Base-by-base conservation (phyloP, 805 yeast genomes). In the Lipomyces orientalis region DNA sequence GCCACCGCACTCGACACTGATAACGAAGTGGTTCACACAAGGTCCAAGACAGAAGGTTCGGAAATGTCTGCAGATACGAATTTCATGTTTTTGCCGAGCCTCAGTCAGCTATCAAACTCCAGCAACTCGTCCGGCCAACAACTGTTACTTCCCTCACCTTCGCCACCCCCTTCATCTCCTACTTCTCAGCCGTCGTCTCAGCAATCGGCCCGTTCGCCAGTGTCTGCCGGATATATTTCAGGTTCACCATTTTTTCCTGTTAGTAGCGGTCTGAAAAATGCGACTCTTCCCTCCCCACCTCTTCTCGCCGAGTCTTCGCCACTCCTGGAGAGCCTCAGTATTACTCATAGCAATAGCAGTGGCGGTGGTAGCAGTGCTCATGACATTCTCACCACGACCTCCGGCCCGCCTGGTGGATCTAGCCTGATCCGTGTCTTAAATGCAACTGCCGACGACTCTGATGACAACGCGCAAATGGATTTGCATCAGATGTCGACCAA, bases 351-450 rank as follows among this genome's bases (percentile, higher is more conserved):
- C 58, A 52, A 52, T 52, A 62, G 54, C 55, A 55, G 55, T 22
- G 51, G 46, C 22, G 65, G 43, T 22, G 61, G 58, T 14, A 55
- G 49, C n/a, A 61, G 60, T n/a, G 19, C 34, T 4, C 39, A 16
- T 8, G 60, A 55, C 19, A 43, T 39, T 7, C 52, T 31, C 16
- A 39, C 16, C 19, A 22, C 54, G 60, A 19, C 22, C 8, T n/a
- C 56, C 9, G 19, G 29, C 9, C 55, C 52, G 9, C 58, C 58
- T 14, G 60, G 60, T 12, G 61, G 64, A 25, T 65, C 68, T 5
- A 61, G 46, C 25, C 54, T 65, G 56, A 37, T 65, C 10, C 58
- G 58, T 12, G 68, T 65, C 6, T 54, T 65, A 19, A 65, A 65
- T 43, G 51, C 58, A 8, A 4, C 57, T 4, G 22, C 52, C n/a